phyloP scores from a whole-genome alignment of 2,329 filamentous ascomycete genomes.

The Drechslera avenae region DNA sequence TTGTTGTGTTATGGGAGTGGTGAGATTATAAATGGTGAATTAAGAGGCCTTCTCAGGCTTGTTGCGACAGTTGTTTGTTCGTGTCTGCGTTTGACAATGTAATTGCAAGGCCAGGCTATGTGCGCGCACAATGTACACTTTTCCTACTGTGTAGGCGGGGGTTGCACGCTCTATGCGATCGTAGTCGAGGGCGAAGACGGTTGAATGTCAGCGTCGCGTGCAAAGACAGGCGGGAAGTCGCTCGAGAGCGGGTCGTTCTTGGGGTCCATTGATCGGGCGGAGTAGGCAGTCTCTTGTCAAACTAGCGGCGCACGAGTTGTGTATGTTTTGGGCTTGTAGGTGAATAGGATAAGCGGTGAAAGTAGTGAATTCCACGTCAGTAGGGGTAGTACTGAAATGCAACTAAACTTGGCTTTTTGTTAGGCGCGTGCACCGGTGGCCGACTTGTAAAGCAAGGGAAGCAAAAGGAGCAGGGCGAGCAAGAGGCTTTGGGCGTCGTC shows the following conservation, averaged over 20 bases:
- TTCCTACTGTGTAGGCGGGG: neutral
- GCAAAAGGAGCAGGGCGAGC: neutral
- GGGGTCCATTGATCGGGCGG: constrained; percentile 36
- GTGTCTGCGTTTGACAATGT: constrained; percentile 4
- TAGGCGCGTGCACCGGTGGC: neutral
- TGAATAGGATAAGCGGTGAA: constrained; percentile 25
- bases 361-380: constrained; percentile 31
- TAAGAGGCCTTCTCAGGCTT: neutral
- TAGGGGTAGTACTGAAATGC: constrained; percentile 9
- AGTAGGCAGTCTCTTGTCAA: neutral
- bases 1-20: neutral
- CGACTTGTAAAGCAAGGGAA: neutral
- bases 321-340: constrained; percentile 5
- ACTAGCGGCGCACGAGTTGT: neutral
- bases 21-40: constrained; percentile 1
- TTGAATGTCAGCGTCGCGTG: constrained; percentile 23
- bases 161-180: constrained; percentile 4
- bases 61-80: constrained; percentile 9
- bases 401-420: neutral
- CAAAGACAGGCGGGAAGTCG: constrained; percentile 42
- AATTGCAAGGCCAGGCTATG: constrained; percentile 7
- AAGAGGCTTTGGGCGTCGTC: neutral
- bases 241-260: constrained; percentile 43
- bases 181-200: constrained; percentile 4
- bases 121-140: constrained; percentile 10